phyloP scores from a whole-genome alignment of 176 grass and related monocot species.

The Oryza meyeriana region DNA sequence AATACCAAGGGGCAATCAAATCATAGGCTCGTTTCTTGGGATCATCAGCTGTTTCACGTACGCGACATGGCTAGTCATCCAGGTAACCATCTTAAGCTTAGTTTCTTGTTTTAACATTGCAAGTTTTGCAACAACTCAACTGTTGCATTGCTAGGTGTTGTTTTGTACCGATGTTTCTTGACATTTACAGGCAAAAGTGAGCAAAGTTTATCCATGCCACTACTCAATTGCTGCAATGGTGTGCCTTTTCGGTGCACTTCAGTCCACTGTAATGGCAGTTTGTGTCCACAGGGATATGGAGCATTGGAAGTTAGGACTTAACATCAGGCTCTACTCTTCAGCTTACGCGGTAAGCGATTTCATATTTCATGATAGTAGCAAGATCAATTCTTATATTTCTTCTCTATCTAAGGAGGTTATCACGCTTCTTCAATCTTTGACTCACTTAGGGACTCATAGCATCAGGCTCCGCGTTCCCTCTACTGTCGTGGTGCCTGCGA shows the following conservation, averaged over 20 bases:
- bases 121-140: background rate
- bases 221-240: conserved; percentile 43
- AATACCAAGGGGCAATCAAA: background rate
- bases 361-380: background rate
- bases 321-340: conserved; percentile 37
- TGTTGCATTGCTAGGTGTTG: background rate
- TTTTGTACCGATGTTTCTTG: background rate
- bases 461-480: conserved; percentile 32
- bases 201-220: conserved; percentile 32
- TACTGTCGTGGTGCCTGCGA: conserved; percentile 61
- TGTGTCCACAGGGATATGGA: conserved; percentile 5
- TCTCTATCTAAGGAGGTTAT: background rate
- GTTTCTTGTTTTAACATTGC: background rate
- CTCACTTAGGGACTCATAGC: conserved; percentile 28
- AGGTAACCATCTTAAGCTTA: conserved; percentile 1
- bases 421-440: background rate
- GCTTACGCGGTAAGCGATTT: conserved; percentile 29
- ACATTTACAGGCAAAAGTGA: conserved; percentile 24
- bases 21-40: conserved; percentile 42
- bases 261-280: conserved; percentile 29
- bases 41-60: conserved; percentile 40
- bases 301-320: conserved; percentile 43
- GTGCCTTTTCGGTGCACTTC: conserved; percentile 39
- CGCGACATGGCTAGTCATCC: conserved; percentile 48
- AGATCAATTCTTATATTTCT: background rate